Conservation (phyloP, 2,329 filamentous ascomycete genomes). For the Thermothelomyces thermophilus region DNA sequence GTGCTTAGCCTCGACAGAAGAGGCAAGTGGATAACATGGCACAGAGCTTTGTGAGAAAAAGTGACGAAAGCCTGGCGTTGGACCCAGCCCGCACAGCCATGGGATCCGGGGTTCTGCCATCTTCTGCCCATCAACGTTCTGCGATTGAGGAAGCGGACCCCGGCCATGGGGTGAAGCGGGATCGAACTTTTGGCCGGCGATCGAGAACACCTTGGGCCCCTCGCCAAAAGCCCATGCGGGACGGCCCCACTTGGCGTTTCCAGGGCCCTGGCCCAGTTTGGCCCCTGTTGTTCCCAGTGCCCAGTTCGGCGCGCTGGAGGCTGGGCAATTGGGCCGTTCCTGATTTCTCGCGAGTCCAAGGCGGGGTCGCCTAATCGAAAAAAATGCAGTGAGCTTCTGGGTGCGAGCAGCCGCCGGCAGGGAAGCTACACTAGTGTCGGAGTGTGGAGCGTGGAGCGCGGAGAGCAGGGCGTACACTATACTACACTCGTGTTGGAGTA, state of each 20-base stretch:
- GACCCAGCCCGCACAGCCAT: background rate
- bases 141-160: slow-evolving; percentile 9
- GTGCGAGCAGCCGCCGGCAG: too few relatives aligned
- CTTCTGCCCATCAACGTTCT: background rate
- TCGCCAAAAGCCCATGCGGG: slow-evolving; percentile 11
- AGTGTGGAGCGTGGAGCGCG: too few relatives aligned
- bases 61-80: background rate
- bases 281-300: background rate
- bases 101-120: slow-evolving; percentile 11
- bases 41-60: background rate
- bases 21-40: background rate
- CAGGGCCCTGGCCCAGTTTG: background rate
- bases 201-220: slow-evolving; percentile 17
- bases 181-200: slow-evolving; percentile 22
- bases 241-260: slow-evolving; percentile 13
- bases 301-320: background rate
- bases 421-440: too few relatives aligned
- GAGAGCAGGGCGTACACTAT: too few relatives aligned
- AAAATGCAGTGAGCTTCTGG: too few relatives aligned
- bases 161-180: slow-evolving; percentile 11
- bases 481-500: too few relatives aligned
- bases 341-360: background rate
- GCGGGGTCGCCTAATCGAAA: background rate
- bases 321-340: slow-evolving; percentile 2
- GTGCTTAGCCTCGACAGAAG: background rate